phyloP scores from a whole-genome alignment of 805 yeast genomes.

The Kurtzmaniella cleridarum region DNA sequence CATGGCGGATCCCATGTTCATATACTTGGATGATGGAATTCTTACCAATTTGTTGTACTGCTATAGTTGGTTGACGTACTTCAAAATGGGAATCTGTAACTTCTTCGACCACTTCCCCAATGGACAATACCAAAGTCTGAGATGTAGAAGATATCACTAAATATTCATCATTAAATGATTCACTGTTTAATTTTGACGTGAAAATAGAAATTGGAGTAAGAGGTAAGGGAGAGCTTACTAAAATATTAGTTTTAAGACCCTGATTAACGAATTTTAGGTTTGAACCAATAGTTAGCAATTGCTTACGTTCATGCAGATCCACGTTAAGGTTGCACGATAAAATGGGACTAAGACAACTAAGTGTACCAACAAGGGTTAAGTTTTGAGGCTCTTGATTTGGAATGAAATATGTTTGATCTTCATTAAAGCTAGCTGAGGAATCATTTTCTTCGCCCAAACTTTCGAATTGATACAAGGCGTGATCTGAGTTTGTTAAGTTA shows the following conservation, averaged over 20 bases:
- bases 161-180: slow-evolving; percentile 52
- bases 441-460: slow-evolving; percentile 60
- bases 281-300: too few species aligned
- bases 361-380: slow-evolving; percentile 50
- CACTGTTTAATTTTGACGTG: slow-evolving; percentile 47
- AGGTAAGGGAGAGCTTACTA: slow-evolving; percentile 77
- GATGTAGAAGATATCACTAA: slow-evolving; percentile 56
- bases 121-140: slow-evolving; percentile 65
- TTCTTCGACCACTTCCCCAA: slow-evolving; percentile 78
- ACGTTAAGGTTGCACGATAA: slow-evolving; percentile 1
- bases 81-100: slow-evolving; percentile 62
- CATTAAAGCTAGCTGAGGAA: slow-evolving; percentile 10
- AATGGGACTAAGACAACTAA: slow-evolving; percentile 51
- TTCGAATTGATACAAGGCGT: slow-evolving; percentile 72
- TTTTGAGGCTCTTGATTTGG: slow-evolving; percentile 37
- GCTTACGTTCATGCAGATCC: too few species aligned
- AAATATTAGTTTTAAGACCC: slow-evolving; percentile 55
- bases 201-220: slow-evolving; percentile 54
- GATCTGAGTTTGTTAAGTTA: slow-evolving; percentile 57
- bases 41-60: slow-evolving; percentile 62
- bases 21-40: slow-evolving; percentile 69
- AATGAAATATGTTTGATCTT: neutral
- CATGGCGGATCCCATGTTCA: slow-evolving; percentile 60
- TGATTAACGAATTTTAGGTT: slow-evolving; percentile 36
- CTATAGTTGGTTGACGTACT: slow-evolving; percentile 54